A percentile compares a stretch with the other conserved stretches of the same genome.
phyloP scores from a whole-genome alignment of 106 monocot species.

The Platanthera zijinensis region DNA sequence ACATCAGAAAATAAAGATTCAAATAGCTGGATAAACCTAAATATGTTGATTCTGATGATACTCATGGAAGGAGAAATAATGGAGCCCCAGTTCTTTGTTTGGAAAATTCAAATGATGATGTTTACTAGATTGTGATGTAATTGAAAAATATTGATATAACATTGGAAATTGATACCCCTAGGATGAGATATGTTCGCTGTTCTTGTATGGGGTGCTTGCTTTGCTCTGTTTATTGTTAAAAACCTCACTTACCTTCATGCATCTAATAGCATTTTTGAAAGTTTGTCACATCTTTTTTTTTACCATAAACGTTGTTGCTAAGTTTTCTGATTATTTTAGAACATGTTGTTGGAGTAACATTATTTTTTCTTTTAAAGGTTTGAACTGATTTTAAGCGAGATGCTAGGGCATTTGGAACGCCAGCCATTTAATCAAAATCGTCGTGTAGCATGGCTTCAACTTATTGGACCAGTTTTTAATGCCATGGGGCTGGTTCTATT shows the following conservation, averaged over 20 bases:
- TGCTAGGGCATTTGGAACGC: slow-evolving; percentile 89
- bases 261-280: background rate
- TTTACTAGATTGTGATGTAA: background rate
- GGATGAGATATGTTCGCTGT: background rate
- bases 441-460: slow-evolving; percentile 68
- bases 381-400: slow-evolving; percentile 71
- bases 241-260: background rate
- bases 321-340: background rate
- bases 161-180: background rate
- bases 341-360: background rate
- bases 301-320: background rate
- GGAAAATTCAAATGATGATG: background rate
- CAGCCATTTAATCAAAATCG: slow-evolving; percentile 69
- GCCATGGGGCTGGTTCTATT: slow-evolving; percentile 83
- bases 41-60: too few species aligned
- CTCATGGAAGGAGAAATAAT: background rate
- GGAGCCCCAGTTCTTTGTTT: background rate
- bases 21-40: too few species aligned
- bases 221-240: background rate
- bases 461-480: slow-evolving; percentile 70
- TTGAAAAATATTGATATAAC: background rate
- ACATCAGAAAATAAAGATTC: too few species aligned
- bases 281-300: background rate
- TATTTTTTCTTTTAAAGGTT: slow-evolving; percentile 38
- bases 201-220: background rate